Conservation (phyloP, 495 filamentous ascomycete species). For the Penicillium subrubescens region DNA sequence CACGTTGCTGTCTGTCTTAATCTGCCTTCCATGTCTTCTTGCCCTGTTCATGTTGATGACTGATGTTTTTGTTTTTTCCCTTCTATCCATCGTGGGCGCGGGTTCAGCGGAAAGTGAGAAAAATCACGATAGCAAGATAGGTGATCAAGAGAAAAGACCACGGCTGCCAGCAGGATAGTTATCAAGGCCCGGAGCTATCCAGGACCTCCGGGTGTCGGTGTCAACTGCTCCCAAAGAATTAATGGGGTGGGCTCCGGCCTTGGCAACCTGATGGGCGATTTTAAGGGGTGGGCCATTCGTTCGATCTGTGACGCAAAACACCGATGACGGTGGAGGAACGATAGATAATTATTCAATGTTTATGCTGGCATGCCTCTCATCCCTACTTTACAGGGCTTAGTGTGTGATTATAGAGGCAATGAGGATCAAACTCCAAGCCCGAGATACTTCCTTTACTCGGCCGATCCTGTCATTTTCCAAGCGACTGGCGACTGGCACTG, state of each 20-base stretch:
- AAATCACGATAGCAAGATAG: background rate
- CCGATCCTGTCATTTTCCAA: conserved; percentile 33
- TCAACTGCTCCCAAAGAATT: background rate
- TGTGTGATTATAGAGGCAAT: background rate
- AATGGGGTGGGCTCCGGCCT: background rate
- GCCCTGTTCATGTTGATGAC: background rate
- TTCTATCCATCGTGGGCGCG: background rate
- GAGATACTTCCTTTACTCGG: background rate
- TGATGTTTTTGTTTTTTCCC: background rate
- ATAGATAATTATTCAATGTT: background rate
- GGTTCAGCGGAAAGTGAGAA: background rate
- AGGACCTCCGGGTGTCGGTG: background rate
- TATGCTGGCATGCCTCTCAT: conserved; percentile 15
- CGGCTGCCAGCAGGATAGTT: background rate
- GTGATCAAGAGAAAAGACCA: background rate
- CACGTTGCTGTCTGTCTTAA: background rate
- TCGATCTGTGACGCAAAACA: conserved; percentile 26
- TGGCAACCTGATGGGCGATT: background rate
- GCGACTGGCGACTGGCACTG: conserved; percentile 20
- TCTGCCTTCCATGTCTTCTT: background rate
- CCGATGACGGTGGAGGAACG: conserved; percentile 7
- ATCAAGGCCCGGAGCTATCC: background rate
- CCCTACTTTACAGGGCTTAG: conserved; percentile 23
- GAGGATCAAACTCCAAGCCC: background rate
- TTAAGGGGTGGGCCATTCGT: conserved; percentile 5